Base-by-base conservation (phyloP, 2,329 filamentous ascomycete genomes). In the Cladophialophora carrionii region DNA sequence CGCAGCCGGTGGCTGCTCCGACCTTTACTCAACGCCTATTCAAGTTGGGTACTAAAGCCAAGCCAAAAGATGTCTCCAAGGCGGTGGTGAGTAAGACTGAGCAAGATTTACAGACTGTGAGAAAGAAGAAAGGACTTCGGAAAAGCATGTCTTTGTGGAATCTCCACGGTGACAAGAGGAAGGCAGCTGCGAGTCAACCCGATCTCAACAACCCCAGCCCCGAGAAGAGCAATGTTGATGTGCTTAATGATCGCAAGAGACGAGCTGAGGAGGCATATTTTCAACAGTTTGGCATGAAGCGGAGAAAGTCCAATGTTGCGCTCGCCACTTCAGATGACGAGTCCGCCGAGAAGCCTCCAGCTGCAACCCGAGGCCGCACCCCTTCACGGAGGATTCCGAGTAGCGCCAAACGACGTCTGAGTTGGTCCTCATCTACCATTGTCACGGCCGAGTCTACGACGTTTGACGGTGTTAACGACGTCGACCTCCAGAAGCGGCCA, bases 61-160 rank as follows among this genome's bases (percentile, higher is more conserved):
- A 68, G 54, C 20, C 58, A 12, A 61, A 48, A 54, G 58, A 61
- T 37, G 54, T 8, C 34, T 22, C 48, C n/a, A 53, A 64, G 17
- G 55, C 66, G 24, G 48, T 49, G 8, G 14, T 55, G 3, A 57
- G 7, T 3, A 62, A 43, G 32, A 32, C 37, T 4, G 64, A 65
- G 20, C 54, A 32, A 22, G 59, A 65, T 22, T 34, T 58, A 54
- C 52, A 63, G 20, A 56, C 49, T 32, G 24, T 43, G 41, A 69
- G 65, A 54, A 66, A 67, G 48, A 66, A 65, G 48, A 68, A 62
- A 49, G 68, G 71, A 24, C 61, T 72, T 2, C 61, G 71, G 17
- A 71, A 70, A 43, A 72, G 71, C 37, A 67, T 72, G 12, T 71
- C 71, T 12, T 62, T 62, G 54, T 73, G 71, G 70, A 72, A 65